These are phyloP conservation scores for Colletotrichum echinochloae DNA, from an alignment of 2,329 filamentous ascomycete genomes.

Conservation along the genomic window DNA sequence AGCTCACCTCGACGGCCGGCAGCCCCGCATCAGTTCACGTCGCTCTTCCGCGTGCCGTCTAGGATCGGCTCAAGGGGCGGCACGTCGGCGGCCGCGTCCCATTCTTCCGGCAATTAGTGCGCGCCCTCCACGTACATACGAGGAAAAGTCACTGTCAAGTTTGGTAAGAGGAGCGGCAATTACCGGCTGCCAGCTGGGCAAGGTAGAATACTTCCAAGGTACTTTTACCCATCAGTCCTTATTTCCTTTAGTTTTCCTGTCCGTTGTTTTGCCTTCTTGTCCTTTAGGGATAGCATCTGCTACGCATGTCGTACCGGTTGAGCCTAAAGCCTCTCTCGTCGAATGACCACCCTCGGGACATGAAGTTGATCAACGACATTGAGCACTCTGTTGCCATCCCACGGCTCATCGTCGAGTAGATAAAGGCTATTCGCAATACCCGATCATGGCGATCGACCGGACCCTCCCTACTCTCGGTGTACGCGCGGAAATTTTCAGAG, in stretches of 20 bases:
- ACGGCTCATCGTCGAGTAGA: slow-evolving; percentile 18
- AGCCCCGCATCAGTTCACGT: slow-evolving; percentile 30
- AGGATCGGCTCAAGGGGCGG: slow-evolving; percentile 28
- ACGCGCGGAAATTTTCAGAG: slow-evolving; percentile 14
- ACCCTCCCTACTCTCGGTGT: slow-evolving; percentile 20
- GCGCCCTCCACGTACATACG: too few species aligned
- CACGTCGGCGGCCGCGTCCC: too few species aligned
- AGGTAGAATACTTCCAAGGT: slow-evolving; percentile 40
- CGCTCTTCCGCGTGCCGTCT: slow-evolving; percentile 27
- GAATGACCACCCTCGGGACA: slow-evolving; percentile 28
- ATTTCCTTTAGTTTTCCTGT: neutral
- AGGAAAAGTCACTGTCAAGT: slow-evolving; percentile 20
- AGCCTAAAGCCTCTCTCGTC: slow-evolving; percentile 22
- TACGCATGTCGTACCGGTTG: slow-evolving; percentile 31
- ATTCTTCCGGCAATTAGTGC: too few species aligned
- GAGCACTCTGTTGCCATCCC: slow-evolving; percentile 21
- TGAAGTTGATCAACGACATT: slow-evolving; percentile 37
- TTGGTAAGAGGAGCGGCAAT: slow-evolving; percentile 32
- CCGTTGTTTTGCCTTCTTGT: neutral
- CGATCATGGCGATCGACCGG: slow-evolving; percentile 26
- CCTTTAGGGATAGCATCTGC: neutral
- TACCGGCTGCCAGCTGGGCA: slow-evolving; percentile 32
- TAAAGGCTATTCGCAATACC: slow-evolving; percentile 37
- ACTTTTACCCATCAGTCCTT: neutral
- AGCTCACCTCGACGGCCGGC: slow-evolving; percentile 28